phyloP scores from a whole-genome alignment of 192 early-diverging fungal species.

The Backusella mclennaniae region DNA sequence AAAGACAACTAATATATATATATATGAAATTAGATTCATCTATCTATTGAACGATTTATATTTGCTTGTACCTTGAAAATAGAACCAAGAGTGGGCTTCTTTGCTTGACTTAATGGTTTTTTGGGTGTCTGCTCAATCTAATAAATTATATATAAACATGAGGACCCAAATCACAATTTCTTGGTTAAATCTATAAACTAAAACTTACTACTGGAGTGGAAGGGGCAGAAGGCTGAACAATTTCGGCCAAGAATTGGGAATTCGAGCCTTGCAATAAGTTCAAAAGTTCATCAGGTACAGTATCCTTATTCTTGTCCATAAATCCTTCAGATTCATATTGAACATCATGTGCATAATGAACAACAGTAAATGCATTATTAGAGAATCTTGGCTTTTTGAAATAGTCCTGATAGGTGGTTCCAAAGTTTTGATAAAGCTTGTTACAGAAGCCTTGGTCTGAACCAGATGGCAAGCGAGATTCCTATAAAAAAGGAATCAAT shows the following conservation, averaged over 20 bases:
- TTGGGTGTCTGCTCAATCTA: conserved; percentile 24
- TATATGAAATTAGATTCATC: neutral
- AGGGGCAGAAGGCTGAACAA: conserved; percentile 57
- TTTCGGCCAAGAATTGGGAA: conserved; percentile 80
- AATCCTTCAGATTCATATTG: conserved; percentile 94
- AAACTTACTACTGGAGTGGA: conserved; percentile 38
- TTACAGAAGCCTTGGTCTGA: conserved; percentile 81
- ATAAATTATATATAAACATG: neutral
- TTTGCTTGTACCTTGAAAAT: conserved; percentile 73
- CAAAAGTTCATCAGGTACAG: conserved; percentile 93
- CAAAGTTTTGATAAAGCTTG: conserved; percentile 90
- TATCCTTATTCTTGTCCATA: conserved; percentile 99
- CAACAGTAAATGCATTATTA: conserved; percentile 85
- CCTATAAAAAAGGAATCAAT: conserved; percentile 18
- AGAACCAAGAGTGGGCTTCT: conserved; percentile 89
- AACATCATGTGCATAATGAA: conserved; percentile 96
- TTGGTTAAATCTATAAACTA: neutral
- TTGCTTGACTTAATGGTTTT: conserved; percentile 54
- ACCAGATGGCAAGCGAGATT: conserved; percentile 78
- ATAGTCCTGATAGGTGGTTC: conserved; percentile 63
- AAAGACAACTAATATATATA: conserved; percentile 56
- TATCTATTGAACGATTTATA: neutral
- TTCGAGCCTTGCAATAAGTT: conserved; percentile 72
- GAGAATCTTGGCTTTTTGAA: conserved; percentile 94
- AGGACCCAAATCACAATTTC: neutral